Percentiles rank a stretch among this genome's conserved stretches.
phyloP scores from a whole-genome alignment of 768 basidiomycete genomes.

The Serendipita sp. region DNA sequence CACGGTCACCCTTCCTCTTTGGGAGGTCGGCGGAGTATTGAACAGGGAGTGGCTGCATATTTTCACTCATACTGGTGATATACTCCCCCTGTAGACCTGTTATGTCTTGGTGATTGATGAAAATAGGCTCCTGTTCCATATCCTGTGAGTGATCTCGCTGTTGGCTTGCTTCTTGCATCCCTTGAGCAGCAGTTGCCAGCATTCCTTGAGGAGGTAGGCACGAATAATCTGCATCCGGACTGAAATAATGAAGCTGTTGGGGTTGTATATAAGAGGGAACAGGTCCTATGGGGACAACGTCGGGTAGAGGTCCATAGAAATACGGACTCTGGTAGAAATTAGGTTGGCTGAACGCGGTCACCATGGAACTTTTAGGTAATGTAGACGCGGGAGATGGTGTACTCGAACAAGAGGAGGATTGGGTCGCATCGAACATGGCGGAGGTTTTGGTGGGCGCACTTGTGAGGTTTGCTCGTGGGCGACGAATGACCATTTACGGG shows the following conservation, averaged over 20 bases:
- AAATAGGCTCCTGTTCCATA: too few relatives aligned
- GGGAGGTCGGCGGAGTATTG: not conserved
- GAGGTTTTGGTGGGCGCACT: not conserved
- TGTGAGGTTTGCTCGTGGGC: too few relatives aligned
- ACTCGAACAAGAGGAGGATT: constrained; percentile 1
- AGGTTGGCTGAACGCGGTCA: not conserved
- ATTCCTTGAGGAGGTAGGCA: not conserved
- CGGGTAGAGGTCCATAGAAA: not conserved
- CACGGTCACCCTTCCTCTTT: not conserved
- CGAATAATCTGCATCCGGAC: not conserved
- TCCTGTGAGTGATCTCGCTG: too few relatives aligned
- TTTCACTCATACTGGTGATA: not conserved
- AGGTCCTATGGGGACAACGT: not conserved
- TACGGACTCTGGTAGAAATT: not conserved
- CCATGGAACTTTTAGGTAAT: not conserved
- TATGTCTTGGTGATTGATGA: too few relatives aligned
- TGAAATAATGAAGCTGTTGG: not conserved
- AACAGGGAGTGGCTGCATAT: not conserved
- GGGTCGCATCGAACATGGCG: not conserved
- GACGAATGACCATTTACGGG: too few relatives aligned
- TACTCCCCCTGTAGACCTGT: not conserved
- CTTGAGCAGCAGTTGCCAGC: not conserved
- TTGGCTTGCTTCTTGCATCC: too few relatives aligned
- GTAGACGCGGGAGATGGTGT: not conserved
- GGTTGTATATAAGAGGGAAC: not conserved